phyloP scores from a whole-genome alignment of 139 green algal genomes.

The Chlorella sp. region DNA sequence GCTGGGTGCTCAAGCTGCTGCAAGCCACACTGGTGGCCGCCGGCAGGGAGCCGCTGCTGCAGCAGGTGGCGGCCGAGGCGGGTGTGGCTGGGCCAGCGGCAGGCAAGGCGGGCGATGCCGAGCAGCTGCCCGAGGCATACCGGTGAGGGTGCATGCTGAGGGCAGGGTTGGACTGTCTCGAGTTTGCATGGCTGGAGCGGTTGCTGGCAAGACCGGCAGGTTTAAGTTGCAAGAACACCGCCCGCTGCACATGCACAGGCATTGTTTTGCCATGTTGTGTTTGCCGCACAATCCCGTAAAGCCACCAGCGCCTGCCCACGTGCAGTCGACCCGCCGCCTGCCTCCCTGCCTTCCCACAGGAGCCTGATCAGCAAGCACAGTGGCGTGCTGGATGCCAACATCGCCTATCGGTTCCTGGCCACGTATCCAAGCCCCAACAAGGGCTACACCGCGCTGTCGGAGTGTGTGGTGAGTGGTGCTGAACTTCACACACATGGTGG shows the following conservation, averaged over 20 bases:
- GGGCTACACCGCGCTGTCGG: conserved; percentile 11
- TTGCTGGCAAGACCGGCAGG: no score
- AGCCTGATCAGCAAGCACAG: conserved; percentile 8
- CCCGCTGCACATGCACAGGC: no score
- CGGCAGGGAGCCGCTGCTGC: background rate
- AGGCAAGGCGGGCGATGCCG: background rate
- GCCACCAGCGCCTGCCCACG: no score
- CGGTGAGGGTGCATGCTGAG: background rate
- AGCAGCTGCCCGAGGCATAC: background rate
- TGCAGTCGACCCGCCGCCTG: no score
- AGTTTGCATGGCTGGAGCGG: no score
- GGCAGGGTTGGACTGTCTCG: no score
- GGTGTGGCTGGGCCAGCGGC: background rate
- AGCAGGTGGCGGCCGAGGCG: background rate
- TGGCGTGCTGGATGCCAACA: conserved; percentile 16
- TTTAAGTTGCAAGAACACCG: no score
- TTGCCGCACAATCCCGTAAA: no score
- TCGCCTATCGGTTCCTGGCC: conserved; percentile 34
- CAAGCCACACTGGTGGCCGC: conserved; percentile 9
- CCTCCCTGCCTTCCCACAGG: background rate
- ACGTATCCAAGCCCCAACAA: conserved; percentile 22
- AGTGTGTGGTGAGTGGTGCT: conserved; percentile 10
- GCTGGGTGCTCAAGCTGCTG: background rate
- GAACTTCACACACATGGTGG: no score
- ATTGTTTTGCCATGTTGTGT: no score